Evolutionary conservation across 2,329 filamentous ascomycete species (phyloP), one percentile per base, ranked within the genome.

Genomic region (Paracoccidioides lutzii): DNA sequence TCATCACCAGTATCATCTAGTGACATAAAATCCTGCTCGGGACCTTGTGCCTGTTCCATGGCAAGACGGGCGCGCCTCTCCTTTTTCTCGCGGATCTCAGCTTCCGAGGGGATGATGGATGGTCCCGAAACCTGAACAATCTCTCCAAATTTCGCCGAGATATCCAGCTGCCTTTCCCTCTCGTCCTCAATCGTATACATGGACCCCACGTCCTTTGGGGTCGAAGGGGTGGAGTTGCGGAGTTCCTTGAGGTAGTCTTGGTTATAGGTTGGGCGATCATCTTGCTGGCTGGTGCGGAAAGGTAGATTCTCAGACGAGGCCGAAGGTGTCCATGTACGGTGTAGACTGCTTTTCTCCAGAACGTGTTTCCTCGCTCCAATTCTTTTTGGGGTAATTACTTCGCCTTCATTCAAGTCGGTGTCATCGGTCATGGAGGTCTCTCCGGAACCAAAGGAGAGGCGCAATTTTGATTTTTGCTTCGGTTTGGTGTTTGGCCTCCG

Each of bases 31-130:
- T 75, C 73, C 28, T 52, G 28, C 15, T 52, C 50, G 14, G 32
- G 28, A 37, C 22, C 33, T 14, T 50, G 15, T 4, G n/a, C 33
- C 49, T 87, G 73, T 64, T 90, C 83, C 54, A 82, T 78, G 0
- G 90, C 90, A 9, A 94, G 70, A 0, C 91, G 83, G n/a, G 86
- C 85, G 14, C 91, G 81, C 1, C 93, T 82, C 58, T 89, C 87
- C 70, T 96, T 97, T 75, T 90, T 94, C 71, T 95, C 90, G 33
- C 80, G 81, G 52, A 97, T 95, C 66, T 96, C 88, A 2, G 86
- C 81, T 59, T 90, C 86, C 1, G 85, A 90, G 3, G 91, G 83
- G 60, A 96, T 90, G 5, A 75, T 64, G 37, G 73, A 69, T 53
- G 62, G 68, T 5, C 59, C 66, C 5, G 66, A 57, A 38, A 62